Evolutionary conservation across 306 rosid genomes (phyloP).

Genomic region (Potentilla sterilis): DNA sequence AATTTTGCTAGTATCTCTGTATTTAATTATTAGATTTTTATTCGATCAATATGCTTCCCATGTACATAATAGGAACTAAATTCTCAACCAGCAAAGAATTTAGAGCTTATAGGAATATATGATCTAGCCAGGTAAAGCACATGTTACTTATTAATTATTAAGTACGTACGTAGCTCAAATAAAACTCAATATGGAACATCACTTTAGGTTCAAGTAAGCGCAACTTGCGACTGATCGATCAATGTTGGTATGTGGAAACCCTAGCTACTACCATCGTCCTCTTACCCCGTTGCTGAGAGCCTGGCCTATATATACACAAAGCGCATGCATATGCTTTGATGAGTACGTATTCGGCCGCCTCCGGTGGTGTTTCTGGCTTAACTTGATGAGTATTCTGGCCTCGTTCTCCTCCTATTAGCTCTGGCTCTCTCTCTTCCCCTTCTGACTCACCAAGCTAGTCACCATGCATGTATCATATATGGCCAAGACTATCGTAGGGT

Average conservation of each 20-base stretch:
- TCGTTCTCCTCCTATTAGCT: not conserved
- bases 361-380: not conserved
- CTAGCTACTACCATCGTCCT: not conserved
- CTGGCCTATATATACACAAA: too few species aligned
- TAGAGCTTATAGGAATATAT: too few species aligned
- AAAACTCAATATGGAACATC: too few species aligned
- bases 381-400: not conserved
- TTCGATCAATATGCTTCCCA: too few species aligned
- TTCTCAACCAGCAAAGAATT: too few species aligned
- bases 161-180: not conserved
- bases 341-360: too few species aligned
- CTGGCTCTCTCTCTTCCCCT: not conserved
- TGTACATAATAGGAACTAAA: too few species aligned
- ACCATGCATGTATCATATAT: not conserved
- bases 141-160: too few species aligned
- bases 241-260: not conserved
- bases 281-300: not conserved
- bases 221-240: not conserved
- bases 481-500: not conserved
- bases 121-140: not conserved
- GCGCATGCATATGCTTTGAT: too few species aligned
- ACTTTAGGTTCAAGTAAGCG: not conserved
- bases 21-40: too few species aligned
- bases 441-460: not conserved
- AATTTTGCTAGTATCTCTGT: too few species aligned